These are phyloP conservation scores for Ophiocordyceps camponoti-saundersi DNA, from an alignment of 2,329 filamentous ascomycete genomes.

Conservation along the genomic window DNA sequence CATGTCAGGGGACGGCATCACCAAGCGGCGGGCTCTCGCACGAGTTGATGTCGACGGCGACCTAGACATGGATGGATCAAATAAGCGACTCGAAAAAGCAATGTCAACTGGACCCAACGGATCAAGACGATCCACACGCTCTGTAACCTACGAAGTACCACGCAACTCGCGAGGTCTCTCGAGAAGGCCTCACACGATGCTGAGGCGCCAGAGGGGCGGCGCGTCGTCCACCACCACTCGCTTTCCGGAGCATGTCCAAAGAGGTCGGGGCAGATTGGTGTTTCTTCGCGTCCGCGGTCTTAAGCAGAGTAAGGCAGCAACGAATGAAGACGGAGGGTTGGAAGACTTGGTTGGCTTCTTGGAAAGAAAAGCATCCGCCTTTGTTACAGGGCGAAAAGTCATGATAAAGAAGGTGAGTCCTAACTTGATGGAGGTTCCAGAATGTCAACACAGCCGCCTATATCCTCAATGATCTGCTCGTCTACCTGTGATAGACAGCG, in stretches of 20 bases:
- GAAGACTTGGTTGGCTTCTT: constrained; percentile 49
- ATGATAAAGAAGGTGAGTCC: constrained; percentile 65
- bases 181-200: constrained; percentile 23
- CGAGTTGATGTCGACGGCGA: constrained; percentile 39
- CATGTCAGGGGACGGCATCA: constrained; percentile 28
- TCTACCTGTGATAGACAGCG: not conserved
- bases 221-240: constrained; percentile 16
- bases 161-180: constrained; percentile 12
- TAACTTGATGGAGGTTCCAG: constrained; percentile 11
- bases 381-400: constrained; percentile 32
- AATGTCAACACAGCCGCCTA: constrained; percentile 1
- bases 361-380: constrained; percentile 49
- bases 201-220: constrained; percentile 22
- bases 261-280: constrained; percentile 6
- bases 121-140: constrained; percentile 10
- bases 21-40: constrained; percentile 25
- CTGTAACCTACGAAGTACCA: constrained; percentile 3
- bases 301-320: constrained; percentile 49
- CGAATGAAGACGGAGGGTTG: constrained; percentile 49
- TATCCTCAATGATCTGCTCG: not conserved
- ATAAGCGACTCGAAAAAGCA: constrained; percentile 16
- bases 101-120: constrained; percentile 10
- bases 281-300: constrained; percentile 41
- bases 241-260: constrained; percentile 12
- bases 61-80: constrained; percentile 35